These are phyloP conservation scores for Vanrija sp. DNA, from an alignment of 1,284 basidiomycete species.

Conservation along the genomic window DNA sequence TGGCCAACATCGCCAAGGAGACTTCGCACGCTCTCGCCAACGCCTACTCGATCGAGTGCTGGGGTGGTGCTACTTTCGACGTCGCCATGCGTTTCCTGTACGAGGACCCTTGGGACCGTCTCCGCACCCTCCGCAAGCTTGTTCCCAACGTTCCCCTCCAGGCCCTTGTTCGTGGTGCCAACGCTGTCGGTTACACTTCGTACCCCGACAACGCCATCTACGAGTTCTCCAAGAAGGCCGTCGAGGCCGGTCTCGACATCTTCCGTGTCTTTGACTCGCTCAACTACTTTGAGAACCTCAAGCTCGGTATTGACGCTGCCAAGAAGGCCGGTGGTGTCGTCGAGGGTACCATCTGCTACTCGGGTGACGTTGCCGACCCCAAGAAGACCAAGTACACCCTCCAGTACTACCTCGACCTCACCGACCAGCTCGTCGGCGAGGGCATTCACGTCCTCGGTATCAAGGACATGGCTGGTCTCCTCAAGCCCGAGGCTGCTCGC, in stretches of 20 bases:
- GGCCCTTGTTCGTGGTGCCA: constrained; percentile 96
- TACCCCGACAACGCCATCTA: constrained; percentile 99
- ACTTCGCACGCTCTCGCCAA: constrained; percentile 92
- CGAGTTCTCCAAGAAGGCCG: constrained; percentile 95
- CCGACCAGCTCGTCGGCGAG: constrained; percentile 87
- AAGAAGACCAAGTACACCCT: constrained; percentile 98
- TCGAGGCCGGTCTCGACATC: constrained; percentile 98
- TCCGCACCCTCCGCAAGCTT: constrained; percentile 88
- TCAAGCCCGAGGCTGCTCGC: constrained; percentile 91
- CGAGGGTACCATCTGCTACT: constrained; percentile 98
- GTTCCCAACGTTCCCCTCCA: constrained; percentile 99
- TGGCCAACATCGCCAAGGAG: constrained; percentile 98
- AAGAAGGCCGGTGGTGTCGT: constrained; percentile 99
- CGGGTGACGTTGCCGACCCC: constrained; percentile 92
- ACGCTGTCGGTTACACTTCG: constrained; percentile 98
- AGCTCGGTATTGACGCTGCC: constrained; percentile 94
- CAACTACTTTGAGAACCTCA: constrained; percentile 97
- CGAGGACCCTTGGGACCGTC: constrained; percentile 98
- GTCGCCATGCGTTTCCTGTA: constrained; percentile 99
- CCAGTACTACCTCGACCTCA: constrained; percentile 95
- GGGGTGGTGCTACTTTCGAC: constrained; percentile 99
- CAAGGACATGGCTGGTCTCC: constrained; percentile 99
- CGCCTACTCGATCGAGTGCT: constrained; percentile 96
- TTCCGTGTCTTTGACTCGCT: constrained; percentile 99
- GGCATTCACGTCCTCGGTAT: constrained; percentile 97